Evolutionary conservation across 441 rosid species (phyloP), one percentile per base, ranked within the genome.

Genomic region (Euphorbia schlechtendalii): DNA sequence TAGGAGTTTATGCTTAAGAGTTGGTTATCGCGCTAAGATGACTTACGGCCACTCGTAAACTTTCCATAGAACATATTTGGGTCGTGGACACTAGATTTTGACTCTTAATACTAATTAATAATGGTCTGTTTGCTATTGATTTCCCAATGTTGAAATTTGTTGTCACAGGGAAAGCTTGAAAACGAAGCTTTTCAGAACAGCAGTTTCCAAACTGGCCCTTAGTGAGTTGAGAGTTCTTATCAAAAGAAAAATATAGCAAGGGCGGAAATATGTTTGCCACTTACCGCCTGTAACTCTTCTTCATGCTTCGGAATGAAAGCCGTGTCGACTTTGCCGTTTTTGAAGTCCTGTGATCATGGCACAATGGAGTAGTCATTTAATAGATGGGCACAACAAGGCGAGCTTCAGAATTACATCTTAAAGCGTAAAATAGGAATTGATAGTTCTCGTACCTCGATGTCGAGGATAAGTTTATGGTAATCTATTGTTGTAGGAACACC

Each of bases 301-400:
- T 92, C 97, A 61, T 92, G 98, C 81, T 92, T 90, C 55, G 89
- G 88, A 65, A 92, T 92, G 81, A 92, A 92, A 56, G 98, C 92
- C 20, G 98, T 92, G 72, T 92, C 98, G 67, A 92, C 98, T 56
- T 86, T 90, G 72, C 98, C 96, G 38, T 83, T 82, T 82, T 56
- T 88, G 84, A 92, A 92, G 79, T 90, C 98, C 98, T 92, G 80
- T 58, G n/a, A 68, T 59, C 53, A 62, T 22, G 61, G 54, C 17
- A 63, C 22, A 55, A 34, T 53, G 24, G 45, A 34, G 3, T 55
- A n/a, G n/a, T n/a, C 2, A 15, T 55, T 40, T 25, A 25, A 59
- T 55, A 46, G 25, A 69, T 48, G 28, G 46, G 1, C 59, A 45
- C 24, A 71, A 56, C 9, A 45, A 12, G 13, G 8, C 64, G 59